Evolutionary conservation across 1,284 basidiomycete genomes (phyloP), one percentile per base, ranked within the genome.

Genomic region (Ganoderma sinense): DNA sequence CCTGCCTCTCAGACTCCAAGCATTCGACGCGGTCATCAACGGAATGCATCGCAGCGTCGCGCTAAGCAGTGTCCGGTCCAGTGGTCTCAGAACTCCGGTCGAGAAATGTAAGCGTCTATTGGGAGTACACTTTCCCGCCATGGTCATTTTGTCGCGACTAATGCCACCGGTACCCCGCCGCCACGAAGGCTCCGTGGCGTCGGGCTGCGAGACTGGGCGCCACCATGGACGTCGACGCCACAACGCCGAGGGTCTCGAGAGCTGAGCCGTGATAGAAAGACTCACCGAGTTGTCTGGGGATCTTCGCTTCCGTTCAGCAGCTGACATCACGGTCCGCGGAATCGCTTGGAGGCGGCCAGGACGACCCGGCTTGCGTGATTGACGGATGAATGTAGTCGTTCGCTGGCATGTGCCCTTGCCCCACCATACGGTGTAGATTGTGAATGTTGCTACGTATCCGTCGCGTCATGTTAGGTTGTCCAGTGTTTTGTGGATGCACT

Each of bases 131-230:
- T 39, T 59, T 59, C 18, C 29, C 8, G 23, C 26, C 55, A 56
- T 14, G 55, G 75, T 68, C 73, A 60, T 76, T 76, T 73, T 75
- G 75, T 74, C 71, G 75, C 63, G 60, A 61, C 14, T 23, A 41
- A n/a, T 5, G 59, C 59, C 39, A 61, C n/a, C n/a, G n/a, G n/a
- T n/a, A n/a, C 39, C 36, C 59, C 59, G 67, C 68, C 71, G 74
- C 73, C 74, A 73, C 73, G 69, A 72, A 31, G 64, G 55, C 67
- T 56, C 65, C 62, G 67, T 68, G 71, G 71, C 71, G 71, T 73
- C 63, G 59, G 39, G 62, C 59, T 62, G 62, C 62, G 51, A 59
- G 65, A 67, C 51, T 55, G 59, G 41, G 56, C 59, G 59, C 59
- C 59, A 61, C 59, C 59, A 61, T 40, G 36, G 36, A 36, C 36